phyloP scores from a whole-genome alignment of 2,329 filamentous ascomycete genomes.

The Arthrobotrys sphaeroides region DNA sequence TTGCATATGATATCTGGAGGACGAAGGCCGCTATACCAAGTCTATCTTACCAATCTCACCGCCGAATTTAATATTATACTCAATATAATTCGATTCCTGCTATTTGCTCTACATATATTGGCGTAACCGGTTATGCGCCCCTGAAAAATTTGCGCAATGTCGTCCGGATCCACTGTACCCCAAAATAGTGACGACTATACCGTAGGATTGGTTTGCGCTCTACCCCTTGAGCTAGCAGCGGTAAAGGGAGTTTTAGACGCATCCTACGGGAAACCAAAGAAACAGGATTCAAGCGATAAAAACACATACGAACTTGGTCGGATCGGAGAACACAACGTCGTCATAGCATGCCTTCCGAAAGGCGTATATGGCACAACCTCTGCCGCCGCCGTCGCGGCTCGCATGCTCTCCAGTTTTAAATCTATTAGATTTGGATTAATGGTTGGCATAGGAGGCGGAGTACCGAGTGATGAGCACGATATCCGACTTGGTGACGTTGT shows the following conservation, averaged over 20 bases:
- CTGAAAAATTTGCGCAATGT: too few species aligned
- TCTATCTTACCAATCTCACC: too few species aligned
- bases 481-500: slow-evolving; percentile 40
- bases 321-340: slow-evolving; percentile 57
- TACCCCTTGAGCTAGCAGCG: slow-evolving; percentile 20
- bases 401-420: slow-evolving; percentile 57
- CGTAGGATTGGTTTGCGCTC: slow-evolving; percentile 40
- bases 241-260: slow-evolving; percentile 30
- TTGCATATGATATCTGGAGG: too few species aligned
- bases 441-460: slow-evolving; percentile 57
- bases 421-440: slow-evolving; percentile 57
- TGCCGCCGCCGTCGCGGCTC: slow-evolving; percentile 57
- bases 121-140: too few species aligned
- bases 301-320: slow-evolving; percentile 58
- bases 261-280: background rate
- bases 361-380: slow-evolving; percentile 57
- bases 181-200: background rate
- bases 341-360: slow-evolving; percentile 58
- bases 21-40: too few species aligned
- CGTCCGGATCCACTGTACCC: too few species aligned
- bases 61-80: too few species aligned
- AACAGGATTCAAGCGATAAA: background rate
- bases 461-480: slow-evolving; percentile 34
- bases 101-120: too few species aligned
- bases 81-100: too few species aligned